A percentile compares a stretch with the other conserved stretches of the same genome.
Evolutionary conservation across 2,329 filamentous ascomycete genomes (phyloP).

Genomic region (Neonectria sp.): DNA sequence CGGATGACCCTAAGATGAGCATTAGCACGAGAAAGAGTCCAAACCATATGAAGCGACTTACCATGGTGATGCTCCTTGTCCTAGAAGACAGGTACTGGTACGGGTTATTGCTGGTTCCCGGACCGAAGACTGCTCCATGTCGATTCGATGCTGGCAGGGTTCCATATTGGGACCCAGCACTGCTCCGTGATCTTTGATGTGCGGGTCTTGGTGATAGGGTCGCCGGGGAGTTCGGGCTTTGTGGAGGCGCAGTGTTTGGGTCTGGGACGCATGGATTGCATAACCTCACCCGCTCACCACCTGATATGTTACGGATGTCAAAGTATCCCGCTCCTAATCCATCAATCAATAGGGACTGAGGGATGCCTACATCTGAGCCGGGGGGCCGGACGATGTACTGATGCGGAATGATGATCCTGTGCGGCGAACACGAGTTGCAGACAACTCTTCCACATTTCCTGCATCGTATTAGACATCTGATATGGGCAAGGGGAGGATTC

Average conservation of each 20-base stretch:
- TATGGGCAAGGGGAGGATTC: not conserved
- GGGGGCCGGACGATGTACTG: constrained; percentile 92
- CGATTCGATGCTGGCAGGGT: constrained; percentile 48
- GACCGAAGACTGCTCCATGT: constrained; percentile 56
- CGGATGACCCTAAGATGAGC: constrained; percentile 29
- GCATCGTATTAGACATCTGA: constrained; percentile 1
- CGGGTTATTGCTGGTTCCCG: constrained; percentile 51
- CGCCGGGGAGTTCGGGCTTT: constrained; percentile 55
- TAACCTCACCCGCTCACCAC: constrained; percentile 71
- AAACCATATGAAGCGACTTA: constrained; percentile 49
- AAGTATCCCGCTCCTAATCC: constrained; percentile 57
- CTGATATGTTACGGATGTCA: constrained; percentile 63
- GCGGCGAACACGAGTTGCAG: constrained; percentile 90
- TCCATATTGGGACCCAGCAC: constrained; percentile 53
- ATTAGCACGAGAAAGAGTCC: constrained; percentile 16
- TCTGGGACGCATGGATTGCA: constrained; percentile 76
- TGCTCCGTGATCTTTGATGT: constrained; percentile 64
- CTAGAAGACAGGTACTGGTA: constrained; percentile 53
- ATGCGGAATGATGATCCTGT: constrained; percentile 93
- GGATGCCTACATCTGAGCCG: constrained; percentile 57
- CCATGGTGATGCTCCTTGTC: constrained; percentile 66
- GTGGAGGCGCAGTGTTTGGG: constrained; percentile 71
- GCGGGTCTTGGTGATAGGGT: constrained; percentile 53
- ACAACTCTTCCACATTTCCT: constrained; percentile 95
- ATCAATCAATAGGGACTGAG: constrained; percentile 56